Percentiles rank a stretch among this genome's conserved stretches.
Conservation (phyloP, 352 stramenopile species). For the Pythium insidiosum region DNA sequence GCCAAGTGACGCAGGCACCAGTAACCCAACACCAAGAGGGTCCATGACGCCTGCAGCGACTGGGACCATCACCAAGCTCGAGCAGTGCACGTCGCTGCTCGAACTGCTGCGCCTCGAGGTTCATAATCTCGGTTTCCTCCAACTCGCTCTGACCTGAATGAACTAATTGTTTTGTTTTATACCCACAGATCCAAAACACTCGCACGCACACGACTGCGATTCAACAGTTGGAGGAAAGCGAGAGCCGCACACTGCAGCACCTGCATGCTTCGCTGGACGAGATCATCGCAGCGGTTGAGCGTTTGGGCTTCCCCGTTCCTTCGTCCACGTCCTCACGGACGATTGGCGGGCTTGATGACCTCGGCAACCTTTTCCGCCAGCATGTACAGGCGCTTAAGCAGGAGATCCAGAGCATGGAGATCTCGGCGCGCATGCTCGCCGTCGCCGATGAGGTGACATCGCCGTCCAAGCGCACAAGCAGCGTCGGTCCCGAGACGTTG, state of each 20-base stretch:
- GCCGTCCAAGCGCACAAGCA: slow-evolving; percentile 1
- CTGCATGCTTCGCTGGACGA: slow-evolving; percentile 33
- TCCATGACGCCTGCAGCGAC: too few relatives aligned
- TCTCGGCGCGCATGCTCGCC: slow-evolving; percentile 47
- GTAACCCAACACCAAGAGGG: too few relatives aligned
- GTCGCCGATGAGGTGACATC: slow-evolving; percentile 27
- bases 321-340: slow-evolving; percentile 18
- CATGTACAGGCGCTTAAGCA: slow-evolving; percentile 43
- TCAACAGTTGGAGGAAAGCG: slow-evolving; percentile 21
- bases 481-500: slow-evolving; percentile 13
- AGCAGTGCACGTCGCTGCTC: slow-evolving; percentile 21
- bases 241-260: slow-evolving; percentile 25
- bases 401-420: slow-evolving; percentile 66
- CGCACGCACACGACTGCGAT: slow-evolving; percentile 22
- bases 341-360: slow-evolving; percentile 46
- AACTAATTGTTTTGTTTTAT: neutral
- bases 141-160: too few relatives aligned
- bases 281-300: slow-evolving; percentile 32
- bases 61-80: neutral
- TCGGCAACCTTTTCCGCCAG: slow-evolving; percentile 38
- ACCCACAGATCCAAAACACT: slow-evolving; percentile 22
- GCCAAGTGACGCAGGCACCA: too few relatives aligned
- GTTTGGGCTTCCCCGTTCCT: slow-evolving; percentile 41
- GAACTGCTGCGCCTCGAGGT: slow-evolving; percentile 36
- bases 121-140: too few relatives aligned